Evolutionary conservation across 2,329 filamentous ascomycete genomes (phyloP).

Genomic region (Fusarium marasasianum): DNA sequence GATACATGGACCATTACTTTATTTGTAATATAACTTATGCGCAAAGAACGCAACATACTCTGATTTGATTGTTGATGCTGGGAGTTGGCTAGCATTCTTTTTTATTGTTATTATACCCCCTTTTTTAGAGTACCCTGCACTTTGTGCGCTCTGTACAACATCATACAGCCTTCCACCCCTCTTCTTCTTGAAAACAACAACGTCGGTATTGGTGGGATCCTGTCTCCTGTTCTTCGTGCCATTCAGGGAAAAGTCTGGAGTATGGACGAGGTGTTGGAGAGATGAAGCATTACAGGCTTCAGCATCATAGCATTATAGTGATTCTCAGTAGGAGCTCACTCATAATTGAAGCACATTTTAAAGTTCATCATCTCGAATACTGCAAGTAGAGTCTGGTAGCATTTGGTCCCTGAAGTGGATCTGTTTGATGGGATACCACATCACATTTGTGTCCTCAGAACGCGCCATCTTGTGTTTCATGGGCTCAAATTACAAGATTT

Average conservation of each 20-base stretch:
- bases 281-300: not conserved
- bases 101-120: constrained; percentile 40
- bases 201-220: not conserved
- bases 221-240: not conserved
- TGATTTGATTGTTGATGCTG: constrained; percentile 15
- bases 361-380: not conserved
- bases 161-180: not conserved
- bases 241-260: not conserved
- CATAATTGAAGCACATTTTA: constrained; percentile 5
- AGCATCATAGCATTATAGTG: constrained; percentile 2
- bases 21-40: constrained; percentile 33
- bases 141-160: not conserved
- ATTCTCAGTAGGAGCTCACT: not conserved
- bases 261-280: not conserved
- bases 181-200: not conserved
- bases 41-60: constrained; percentile 10
- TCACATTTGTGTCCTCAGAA: not conserved
- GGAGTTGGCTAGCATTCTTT: constrained; percentile 34
- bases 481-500: not conserved
- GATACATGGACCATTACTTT: constrained; percentile 22
- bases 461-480: not conserved
- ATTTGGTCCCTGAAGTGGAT: not conserved
- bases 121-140: constrained; percentile 20
- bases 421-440: not conserved
- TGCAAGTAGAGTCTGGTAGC: not conserved